Conservation (phyloP, 2,329 filamentous ascomycete genomes). For the Aspergillus hiratsukae region DNA sequence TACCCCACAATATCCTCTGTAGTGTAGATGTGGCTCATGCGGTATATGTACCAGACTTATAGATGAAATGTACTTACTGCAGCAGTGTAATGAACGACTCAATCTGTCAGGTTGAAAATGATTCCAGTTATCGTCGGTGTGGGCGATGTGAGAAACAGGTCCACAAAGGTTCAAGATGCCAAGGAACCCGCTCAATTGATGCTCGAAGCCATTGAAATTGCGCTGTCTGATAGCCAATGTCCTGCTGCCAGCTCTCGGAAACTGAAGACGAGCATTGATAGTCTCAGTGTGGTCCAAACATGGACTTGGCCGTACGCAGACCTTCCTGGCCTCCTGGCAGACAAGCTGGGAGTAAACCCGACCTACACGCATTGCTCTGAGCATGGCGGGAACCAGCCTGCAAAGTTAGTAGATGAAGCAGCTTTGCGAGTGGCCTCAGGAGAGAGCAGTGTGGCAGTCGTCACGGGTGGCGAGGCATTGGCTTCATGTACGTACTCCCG, state of each 20-base stretch:
- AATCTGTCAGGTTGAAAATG: slow-evolving; percentile 7
- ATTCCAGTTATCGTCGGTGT: slow-evolving; percentile 59
- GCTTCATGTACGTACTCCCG: slow-evolving; percentile 44
- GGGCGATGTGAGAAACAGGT: slow-evolving; percentile 58
- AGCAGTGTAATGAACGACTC: too few species aligned
- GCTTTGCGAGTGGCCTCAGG: slow-evolving; percentile 53
- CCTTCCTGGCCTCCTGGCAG: slow-evolving; percentile 45
- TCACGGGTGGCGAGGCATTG: slow-evolving; percentile 62
- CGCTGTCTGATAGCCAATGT: slow-evolving; percentile 48
- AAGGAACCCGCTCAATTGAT: slow-evolving; percentile 59
- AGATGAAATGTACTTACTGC: neutral
- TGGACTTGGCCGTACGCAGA: slow-evolving; percentile 40
- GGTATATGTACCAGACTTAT: neutral
- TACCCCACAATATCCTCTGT: neutral
- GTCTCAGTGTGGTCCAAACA: slow-evolving; percentile 55
- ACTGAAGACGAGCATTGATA: slow-evolving; percentile 51
- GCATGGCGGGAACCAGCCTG: slow-evolving; percentile 62
- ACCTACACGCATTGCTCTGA: slow-evolving; percentile 49
- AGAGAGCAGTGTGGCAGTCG: slow-evolving; percentile 52
- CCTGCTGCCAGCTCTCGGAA: slow-evolving; percentile 20
- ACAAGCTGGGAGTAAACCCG: slow-evolving; percentile 46
- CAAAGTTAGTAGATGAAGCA: slow-evolving; percentile 59
- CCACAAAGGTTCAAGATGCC: slow-evolving; percentile 48
- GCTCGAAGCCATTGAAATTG: slow-evolving; percentile 49
- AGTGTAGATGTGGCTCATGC: neutral